Conservation (phyloP, 345 rosid species). For the Angophora floribunda region DNA sequence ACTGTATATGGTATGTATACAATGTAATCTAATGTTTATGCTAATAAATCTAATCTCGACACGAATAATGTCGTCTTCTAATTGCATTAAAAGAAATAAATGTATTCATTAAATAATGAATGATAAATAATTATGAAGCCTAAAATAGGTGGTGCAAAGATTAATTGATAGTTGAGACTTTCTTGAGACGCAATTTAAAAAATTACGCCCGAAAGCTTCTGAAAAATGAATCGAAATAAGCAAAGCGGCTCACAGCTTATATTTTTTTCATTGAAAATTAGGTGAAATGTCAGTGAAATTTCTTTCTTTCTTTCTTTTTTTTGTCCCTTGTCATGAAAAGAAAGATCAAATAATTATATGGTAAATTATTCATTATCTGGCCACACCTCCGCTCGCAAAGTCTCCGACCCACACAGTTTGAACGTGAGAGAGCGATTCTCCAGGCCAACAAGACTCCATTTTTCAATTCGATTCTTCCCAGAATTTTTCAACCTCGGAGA, state of each 20-base stretch:
- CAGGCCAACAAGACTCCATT: neutral
- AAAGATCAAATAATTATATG: neutral
- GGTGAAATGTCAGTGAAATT: neutral
- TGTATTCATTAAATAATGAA: neutral
- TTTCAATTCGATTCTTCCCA: neutral
- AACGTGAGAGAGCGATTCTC: neutral
- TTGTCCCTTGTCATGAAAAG: neutral
- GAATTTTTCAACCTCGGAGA: neutral
- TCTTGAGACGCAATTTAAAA: rapidly evolving
- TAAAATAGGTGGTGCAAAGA: neutral
- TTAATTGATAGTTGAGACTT: neutral
- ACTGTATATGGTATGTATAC: neutral
- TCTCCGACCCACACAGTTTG: neutral
- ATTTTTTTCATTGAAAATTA: neutral
- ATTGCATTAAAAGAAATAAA: neutral
- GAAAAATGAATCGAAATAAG: rapidly evolving
- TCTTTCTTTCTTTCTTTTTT: neutral
- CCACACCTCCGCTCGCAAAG: neutral
- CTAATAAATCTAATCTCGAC: neutral
- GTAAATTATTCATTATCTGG: neutral
- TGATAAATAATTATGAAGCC: neutral
- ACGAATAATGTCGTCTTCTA: neutral
- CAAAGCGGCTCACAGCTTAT: neutral
- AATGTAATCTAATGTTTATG: neutral
- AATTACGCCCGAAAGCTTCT: rapidly evolving